phyloP scores from a whole-genome alignment of 805 yeast genomes.

The Lipomyces sp. region DNA sequence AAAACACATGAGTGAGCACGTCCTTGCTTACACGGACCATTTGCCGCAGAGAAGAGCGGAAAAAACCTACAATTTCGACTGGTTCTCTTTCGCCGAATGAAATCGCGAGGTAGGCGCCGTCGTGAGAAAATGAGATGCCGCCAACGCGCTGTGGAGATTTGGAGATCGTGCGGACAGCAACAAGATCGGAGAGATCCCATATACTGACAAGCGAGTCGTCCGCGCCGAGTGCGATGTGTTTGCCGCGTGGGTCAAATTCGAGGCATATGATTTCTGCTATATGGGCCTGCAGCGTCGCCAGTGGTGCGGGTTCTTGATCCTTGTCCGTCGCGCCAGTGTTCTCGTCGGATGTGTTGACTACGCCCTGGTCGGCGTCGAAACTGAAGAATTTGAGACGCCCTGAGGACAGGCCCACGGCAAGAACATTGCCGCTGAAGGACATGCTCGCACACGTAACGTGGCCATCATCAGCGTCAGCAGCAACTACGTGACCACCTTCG shows the following conservation, averaged over 20 bases:
- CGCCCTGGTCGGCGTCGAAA: slow-evolving; percentile 8
- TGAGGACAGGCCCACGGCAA: slow-evolving; percentile 48
- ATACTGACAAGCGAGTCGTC: slow-evolving; percentile 55
- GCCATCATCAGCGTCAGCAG: slow-evolving; percentile 25
- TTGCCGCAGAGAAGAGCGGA: background rate
- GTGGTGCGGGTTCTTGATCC: background rate
- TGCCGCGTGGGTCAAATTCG: slow-evolving; percentile 52
- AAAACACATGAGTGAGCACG: background rate
- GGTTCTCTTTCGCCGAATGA: slow-evolving; percentile 46
- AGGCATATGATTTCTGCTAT: slow-evolving; percentile 49
- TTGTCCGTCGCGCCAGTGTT: slow-evolving; percentile 2
- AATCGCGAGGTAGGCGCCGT: slow-evolving; percentile 47
- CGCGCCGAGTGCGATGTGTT: slow-evolving; percentile 51
- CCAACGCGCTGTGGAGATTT: slow-evolving; percentile 40
- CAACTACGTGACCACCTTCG: background rate
- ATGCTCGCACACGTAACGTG: slow-evolving; percentile 40
- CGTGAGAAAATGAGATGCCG: slow-evolving; percentile 43
- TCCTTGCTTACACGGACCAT: background rate
- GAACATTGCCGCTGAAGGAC: slow-evolving; percentile 37
- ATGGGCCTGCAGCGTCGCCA: slow-evolving; percentile 44
- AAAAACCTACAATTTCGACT: slow-evolving; percentile 39
- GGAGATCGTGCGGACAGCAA: slow-evolving; percentile 37
- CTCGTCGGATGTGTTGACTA: background rate
- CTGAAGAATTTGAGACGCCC: slow-evolving; percentile 43
- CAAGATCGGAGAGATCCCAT: slow-evolving; percentile 47